A percentile compares a stretch with the other conserved stretches of the same genome.
phyloP scores from a whole-genome alignment of 1,284 basidiomycete genomes.

The Leucoagaricus sp. region DNA sequence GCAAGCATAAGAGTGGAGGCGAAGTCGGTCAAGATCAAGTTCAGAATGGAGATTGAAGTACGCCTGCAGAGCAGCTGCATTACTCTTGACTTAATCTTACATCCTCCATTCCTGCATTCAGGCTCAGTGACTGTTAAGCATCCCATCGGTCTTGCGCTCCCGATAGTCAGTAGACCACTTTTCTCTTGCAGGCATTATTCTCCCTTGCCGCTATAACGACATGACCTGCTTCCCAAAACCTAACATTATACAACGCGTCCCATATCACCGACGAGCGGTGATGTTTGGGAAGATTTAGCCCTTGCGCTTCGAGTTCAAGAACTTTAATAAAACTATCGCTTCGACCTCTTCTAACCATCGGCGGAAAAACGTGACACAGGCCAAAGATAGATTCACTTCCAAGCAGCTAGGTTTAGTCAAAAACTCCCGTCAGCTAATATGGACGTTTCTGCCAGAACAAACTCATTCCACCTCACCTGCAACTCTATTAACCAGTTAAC shows the following conservation, averaged over 20 bases:
- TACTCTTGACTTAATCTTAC: no score
- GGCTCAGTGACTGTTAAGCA: background rate
- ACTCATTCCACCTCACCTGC: background rate
- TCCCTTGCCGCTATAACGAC: background rate
- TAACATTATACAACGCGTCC: background rate
- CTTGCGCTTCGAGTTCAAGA: background rate
- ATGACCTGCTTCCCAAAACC: background rate
- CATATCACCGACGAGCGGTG: background rate
- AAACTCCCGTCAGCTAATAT: background rate
- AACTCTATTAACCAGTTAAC: background rate
- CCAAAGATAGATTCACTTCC: background rate
- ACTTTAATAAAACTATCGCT: background rate
- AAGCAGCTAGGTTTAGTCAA: background rate
- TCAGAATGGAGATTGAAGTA: background rate
- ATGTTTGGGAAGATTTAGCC: background rate
- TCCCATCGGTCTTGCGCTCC: background rate
- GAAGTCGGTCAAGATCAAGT: conserved; percentile 4
- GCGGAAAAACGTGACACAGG: background rate
- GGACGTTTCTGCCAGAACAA: conserved; percentile 2
- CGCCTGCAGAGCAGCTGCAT: background rate
- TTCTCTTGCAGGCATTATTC: background rate
- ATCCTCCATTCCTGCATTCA: background rate
- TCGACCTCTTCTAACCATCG: background rate
- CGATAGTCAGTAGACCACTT: background rate
- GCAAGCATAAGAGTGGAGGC: conserved; percentile 24